phyloP scores from a whole-genome alignment of 768 basidiomycete genomes.

The Boletus subcaerulescens region DNA sequence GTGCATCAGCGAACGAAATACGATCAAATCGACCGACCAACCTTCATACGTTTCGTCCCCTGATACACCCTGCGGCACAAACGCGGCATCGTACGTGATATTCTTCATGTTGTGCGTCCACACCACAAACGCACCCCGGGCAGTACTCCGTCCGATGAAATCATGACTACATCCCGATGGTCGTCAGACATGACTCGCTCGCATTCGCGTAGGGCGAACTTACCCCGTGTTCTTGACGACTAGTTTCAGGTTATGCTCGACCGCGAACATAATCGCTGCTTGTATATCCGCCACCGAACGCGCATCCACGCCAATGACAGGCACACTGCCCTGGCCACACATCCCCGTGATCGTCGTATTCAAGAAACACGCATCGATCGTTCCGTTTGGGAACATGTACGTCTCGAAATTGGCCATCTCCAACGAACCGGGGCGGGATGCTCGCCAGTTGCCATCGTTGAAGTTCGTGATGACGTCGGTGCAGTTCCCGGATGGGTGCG shows the following conservation, averaged over 20 bases:
- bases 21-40: slow-evolving; percentile 2
- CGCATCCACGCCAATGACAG: slow-evolving; percentile 21
- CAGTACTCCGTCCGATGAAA: slow-evolving; percentile 38
- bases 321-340: slow-evolving; percentile 23
- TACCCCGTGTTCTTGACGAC: slow-evolving; percentile 26
- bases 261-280: slow-evolving; percentile 20
- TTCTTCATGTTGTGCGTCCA: slow-evolving; percentile 44
- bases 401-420: slow-evolving; percentile 34
- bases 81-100: slow-evolving; percentile 31
- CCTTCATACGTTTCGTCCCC: slow-evolving; percentile 1
- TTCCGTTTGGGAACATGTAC: slow-evolving; percentile 40
- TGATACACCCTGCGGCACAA: slow-evolving; percentile 33
- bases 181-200: background rate
- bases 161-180: slow-evolving; percentile 29
- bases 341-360: slow-evolving; percentile 28
- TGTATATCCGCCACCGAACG: slow-evolving; percentile 19
- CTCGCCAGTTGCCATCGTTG: slow-evolving; percentile 38
- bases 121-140: slow-evolving; percentile 36
- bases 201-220: background rate
- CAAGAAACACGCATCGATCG: slow-evolving; percentile 38
- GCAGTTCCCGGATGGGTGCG: slow-evolving; percentile 39
- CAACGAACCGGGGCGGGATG: slow-evolving; percentile 41
- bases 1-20: background rate
- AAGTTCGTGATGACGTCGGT: slow-evolving; percentile 27
- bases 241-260: slow-evolving; percentile 12